These are phyloP conservation scores for Laburnicola sp. DNA, from an alignment of 2,329 filamentous ascomycete species.

Conservation along the genomic window DNA sequence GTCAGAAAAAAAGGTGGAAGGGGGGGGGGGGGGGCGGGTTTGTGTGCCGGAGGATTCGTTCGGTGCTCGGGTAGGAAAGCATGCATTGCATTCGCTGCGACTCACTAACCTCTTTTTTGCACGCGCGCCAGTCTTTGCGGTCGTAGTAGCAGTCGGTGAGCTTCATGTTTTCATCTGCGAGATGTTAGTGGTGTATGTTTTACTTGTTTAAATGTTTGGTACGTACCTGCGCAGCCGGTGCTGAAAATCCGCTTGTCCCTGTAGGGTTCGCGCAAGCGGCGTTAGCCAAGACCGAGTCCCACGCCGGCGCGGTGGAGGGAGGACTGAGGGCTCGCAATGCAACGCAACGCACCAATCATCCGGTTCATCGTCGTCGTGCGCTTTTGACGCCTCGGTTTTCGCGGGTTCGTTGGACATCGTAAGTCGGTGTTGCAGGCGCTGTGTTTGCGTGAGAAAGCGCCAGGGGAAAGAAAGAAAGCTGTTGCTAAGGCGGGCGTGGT, in stretches of 20 bases:
- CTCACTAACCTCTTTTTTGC: constrained; percentile 83
- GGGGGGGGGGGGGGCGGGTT: not conserved
- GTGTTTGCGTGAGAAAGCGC: no score
- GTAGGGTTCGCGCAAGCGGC: constrained; percentile 16
- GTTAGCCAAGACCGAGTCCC: constrained; percentile 11
- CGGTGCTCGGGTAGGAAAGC: not conserved
- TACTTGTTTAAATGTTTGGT: not conserved
- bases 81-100: no score
- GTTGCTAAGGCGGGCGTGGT: constrained; percentile 9
- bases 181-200: not conserved
- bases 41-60: constrained; percentile 1
- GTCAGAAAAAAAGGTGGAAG: not conserved
- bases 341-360: constrained; percentile 79
- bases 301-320: no score
- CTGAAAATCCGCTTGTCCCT: constrained; percentile 99
- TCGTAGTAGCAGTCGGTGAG: constrained; percentile 96
- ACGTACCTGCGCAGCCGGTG: constrained; percentile 83
- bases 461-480: constrained; percentile 10
- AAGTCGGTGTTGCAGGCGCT: not conserved
- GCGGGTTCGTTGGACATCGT: constrained; percentile 63
- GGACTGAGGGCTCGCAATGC: no score
- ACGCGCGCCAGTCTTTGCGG: constrained; percentile 93
- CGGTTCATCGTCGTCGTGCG: constrained; percentile 77
- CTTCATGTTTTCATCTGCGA: constrained; percentile 77
- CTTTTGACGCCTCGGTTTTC: constrained; percentile 37